A percentile compares a stretch with the other conserved stretches of the same genome.
phyloP scores from a whole-genome alignment of 768 basidiomycete species.

The Gloeostereum incarnatum region DNA sequence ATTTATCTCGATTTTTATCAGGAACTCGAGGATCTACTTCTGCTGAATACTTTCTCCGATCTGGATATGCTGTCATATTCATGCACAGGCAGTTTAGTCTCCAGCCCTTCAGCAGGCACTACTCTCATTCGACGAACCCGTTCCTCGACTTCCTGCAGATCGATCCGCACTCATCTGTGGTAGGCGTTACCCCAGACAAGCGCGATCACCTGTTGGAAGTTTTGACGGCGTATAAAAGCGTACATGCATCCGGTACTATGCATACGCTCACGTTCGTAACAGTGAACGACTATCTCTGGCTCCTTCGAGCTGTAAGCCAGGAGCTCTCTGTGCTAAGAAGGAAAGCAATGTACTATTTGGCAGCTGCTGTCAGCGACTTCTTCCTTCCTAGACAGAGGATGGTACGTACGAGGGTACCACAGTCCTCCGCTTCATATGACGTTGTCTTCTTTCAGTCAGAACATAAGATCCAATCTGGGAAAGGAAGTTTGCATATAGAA shows the following conservation, averaged over 20 bases:
- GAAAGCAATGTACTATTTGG: constrained; percentile 88
- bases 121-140: constrained; percentile 96
- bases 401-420: constrained; percentile 39
- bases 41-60: constrained; percentile 93
- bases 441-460: constrained; percentile 51
- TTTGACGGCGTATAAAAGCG: constrained; percentile 70
- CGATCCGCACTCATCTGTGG: constrained; percentile 32
- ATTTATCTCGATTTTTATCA: constrained; percentile 16
- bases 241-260: constrained; percentile 63
- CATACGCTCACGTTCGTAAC: constrained; percentile 88
- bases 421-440: constrained; percentile 1
- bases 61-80: constrained; percentile 96
- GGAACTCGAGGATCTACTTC: constrained; percentile 97
- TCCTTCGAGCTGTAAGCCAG: constrained; percentile 74
- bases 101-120: constrained; percentile 95
- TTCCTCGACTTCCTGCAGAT: constrained; percentile 94
- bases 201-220: constrained; percentile 61
- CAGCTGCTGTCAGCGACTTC: constrained; percentile 97
- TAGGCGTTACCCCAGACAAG: constrained; percentile 61
- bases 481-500: constrained; percentile 87
- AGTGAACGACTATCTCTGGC: constrained; percentile 93
- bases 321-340: constrained; percentile 65
- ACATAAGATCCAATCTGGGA: constrained; percentile 97
- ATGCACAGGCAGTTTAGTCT: constrained; percentile 97
- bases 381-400: constrained; percentile 88